These are phyloP conservation scores for Phialophora macrospora DNA, from an alignment of 2,329 filamentous ascomycete species.

Conservation along the genomic window DNA sequence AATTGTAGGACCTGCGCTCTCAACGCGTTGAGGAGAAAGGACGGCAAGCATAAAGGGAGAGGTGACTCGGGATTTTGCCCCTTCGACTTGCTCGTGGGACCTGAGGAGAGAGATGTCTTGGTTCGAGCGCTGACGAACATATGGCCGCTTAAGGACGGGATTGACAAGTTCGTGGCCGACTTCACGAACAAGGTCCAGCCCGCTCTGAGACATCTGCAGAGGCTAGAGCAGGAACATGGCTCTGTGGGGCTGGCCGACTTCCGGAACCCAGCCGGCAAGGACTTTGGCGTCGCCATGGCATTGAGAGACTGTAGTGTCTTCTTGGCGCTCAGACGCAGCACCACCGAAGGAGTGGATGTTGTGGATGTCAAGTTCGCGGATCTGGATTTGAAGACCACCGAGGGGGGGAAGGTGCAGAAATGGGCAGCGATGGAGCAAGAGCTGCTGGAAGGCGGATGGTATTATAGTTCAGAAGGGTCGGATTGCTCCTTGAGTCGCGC, in stretches of 20 bases:
- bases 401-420: slow-evolving; percentile 66
- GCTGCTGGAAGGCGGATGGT: slow-evolving; percentile 72
- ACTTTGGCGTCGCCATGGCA: slow-evolving; percentile 75
- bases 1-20: slow-evolving; percentile 78
- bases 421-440: slow-evolving; percentile 69
- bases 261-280: slow-evolving; percentile 39
- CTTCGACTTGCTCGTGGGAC: slow-evolving; percentile 62
- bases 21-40: slow-evolving; percentile 51
- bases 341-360: slow-evolving; percentile 41
- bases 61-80: slow-evolving; percentile 62
- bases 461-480: slow-evolving; percentile 52
- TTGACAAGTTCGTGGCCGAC: slow-evolving; percentile 39
- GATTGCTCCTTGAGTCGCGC: slow-evolving; percentile 31
- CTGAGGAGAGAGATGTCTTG: slow-evolving; percentile 35
- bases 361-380: slow-evolving; percentile 67
- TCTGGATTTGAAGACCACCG: slow-evolving; percentile 74
- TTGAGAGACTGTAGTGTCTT: slow-evolving; percentile 79
- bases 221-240: slow-evolving; percentile 37
- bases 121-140: slow-evolving; percentile 47
- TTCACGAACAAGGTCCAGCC: slow-evolving; percentile 47
- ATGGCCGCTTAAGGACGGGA: slow-evolving; percentile 38
- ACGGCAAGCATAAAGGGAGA: slow-evolving; percentile 39
- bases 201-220: slow-evolving; percentile 41
- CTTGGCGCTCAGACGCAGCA: slow-evolving; percentile 36
- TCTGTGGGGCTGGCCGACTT: slow-evolving; percentile 41